Evolutionary conservation across 2,329 filamentous ascomycete genomes (phyloP), one percentile per base, ranked within the genome.

Genomic region (Zasmidium cellare): DNA sequence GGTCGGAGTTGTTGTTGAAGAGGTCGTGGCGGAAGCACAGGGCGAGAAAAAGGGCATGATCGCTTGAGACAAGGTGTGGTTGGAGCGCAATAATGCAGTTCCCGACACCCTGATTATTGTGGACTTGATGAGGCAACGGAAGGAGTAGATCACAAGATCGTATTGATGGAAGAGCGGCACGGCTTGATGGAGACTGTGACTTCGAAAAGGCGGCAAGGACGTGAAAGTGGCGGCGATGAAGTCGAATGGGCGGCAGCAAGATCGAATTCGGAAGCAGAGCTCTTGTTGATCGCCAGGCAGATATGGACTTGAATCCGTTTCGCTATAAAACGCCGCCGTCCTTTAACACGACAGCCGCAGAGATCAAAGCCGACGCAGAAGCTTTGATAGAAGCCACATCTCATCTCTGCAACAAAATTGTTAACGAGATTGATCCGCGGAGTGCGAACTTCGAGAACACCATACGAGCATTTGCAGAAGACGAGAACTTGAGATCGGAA

Each of bases 401-500:
- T 14, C 3, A 14, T n/a, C 35, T 41, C 16, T 41, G 35, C 35
- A 14, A 41, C 5, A 3, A 41, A 14, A 5, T 41, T 9, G 11
- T 41, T 5, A 41, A 14, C 11, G 11, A 18, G 3, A n/a, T 53
- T 18, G 46, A 12, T n/a, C 51, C 51, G 2, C 35, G 24, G n/a
- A 12, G 14, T 5, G 51, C 51, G 2, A 44, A 16, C 14, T 53
- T 53, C 38, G 31, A 53, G 3, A 53, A 53, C 51, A 53, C 51
- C n/a, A 25, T 53, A 12, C 51, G 31, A 1, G 35, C 51, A 24
- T 44, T 53, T 24, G 35, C 18, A 9, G 51, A 53, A n/a, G 38
- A 53, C 38, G 51, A 53, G 23, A 53, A 53, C 23, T 3, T 3
- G 14, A 46, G 51, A 53, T 53, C 51, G 3, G 25, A 45, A 18